Percentiles rank a stretch among this genome's conserved stretches.
Evolutionary conservation across 75 land plant species (phyloP).

Genomic region (Picea sitchensis): DNA sequence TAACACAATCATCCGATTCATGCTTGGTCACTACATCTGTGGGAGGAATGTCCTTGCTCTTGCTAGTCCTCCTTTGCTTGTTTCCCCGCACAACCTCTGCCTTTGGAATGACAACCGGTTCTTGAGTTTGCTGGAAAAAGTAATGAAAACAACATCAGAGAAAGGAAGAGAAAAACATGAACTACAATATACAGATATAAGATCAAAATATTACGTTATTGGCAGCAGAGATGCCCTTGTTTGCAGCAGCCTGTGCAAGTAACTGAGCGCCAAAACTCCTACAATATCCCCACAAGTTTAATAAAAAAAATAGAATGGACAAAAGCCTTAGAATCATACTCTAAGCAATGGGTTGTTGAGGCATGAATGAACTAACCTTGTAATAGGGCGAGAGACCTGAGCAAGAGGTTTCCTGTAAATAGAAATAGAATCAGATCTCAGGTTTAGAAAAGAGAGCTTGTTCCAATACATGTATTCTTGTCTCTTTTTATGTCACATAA

Average conservation of each 20-base stretch:
- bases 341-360: not conserved
- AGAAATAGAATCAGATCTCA: not conserved
- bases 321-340: no score
- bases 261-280: constrained; percentile 66
- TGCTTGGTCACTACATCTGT: not conserved
- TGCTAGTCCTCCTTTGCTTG: constrained; percentile 2
- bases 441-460: no score
- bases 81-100: not conserved
- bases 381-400: constrained; percentile 38
- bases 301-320: not conserved
- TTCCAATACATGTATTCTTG: not conserved
- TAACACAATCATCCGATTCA: constrained; percentile 4
- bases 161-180: not conserved
- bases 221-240: not conserved
- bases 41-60: constrained; percentile 1
- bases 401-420: constrained; percentile 16
- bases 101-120: not conserved
- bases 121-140: not conserved
- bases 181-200: not conserved
- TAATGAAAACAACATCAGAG: not conserved
- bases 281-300: not conserved
- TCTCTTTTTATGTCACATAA: not conserved
- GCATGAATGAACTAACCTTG: constrained; percentile 34
- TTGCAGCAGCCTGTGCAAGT: constrained; percentile 44
- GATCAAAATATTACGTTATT: constrained; percentile 3